Evolutionary conservation across 1,284 basidiomycete genomes (phyloP).

Genomic region (Heterobasidion annosum): DNA sequence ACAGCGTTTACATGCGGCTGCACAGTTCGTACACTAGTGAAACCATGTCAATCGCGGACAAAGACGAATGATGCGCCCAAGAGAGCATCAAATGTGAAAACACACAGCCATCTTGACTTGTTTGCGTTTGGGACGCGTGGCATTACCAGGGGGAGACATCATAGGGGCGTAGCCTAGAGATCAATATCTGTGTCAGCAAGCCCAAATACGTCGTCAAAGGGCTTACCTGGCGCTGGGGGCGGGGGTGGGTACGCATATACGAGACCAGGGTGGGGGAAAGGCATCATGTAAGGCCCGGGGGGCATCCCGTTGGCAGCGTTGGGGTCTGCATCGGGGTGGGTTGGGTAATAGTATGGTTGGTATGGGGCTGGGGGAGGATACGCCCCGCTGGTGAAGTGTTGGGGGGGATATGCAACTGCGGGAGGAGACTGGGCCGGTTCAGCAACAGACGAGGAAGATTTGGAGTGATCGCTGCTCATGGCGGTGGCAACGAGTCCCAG

Average conservation of each 20-base stretch:
- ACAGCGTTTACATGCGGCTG: slow-evolving; percentile 79
- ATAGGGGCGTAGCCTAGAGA: slow-evolving; percentile 24
- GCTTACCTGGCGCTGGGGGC: slow-evolving; percentile 35
- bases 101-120: slow-evolving; percentile 86
- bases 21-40: slow-evolving; percentile 73
- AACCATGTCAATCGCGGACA: slow-evolving; percentile 7
- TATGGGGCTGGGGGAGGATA: slow-evolving; percentile 36
- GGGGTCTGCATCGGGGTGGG: slow-evolving; percentile 26
- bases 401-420: slow-evolving; percentile 28
- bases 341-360: slow-evolving; percentile 41
- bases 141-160: slow-evolving; percentile 17
- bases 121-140: slow-evolving; percentile 56
- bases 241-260: slow-evolving; percentile 49
- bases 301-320: slow-evolving; percentile 34
- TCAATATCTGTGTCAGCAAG: not conserved
- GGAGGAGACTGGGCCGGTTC: slow-evolving; percentile 19
- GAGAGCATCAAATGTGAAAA: slow-evolving; percentile 9
- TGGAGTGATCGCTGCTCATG: slow-evolving; percentile 22
- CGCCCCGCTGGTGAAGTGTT: slow-evolving; percentile 29
- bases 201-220: slow-evolving; percentile 8
- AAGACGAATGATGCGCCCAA: slow-evolving; percentile 6
- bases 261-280: slow-evolving; percentile 47
- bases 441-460: slow-evolving; percentile 16
- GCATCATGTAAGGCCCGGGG: slow-evolving; percentile 39
- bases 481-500: slow-evolving; percentile 1